phyloP scores from a whole-genome alignment of 2,329 filamentous ascomycete genomes.

The Anthostomella pinea region DNA sequence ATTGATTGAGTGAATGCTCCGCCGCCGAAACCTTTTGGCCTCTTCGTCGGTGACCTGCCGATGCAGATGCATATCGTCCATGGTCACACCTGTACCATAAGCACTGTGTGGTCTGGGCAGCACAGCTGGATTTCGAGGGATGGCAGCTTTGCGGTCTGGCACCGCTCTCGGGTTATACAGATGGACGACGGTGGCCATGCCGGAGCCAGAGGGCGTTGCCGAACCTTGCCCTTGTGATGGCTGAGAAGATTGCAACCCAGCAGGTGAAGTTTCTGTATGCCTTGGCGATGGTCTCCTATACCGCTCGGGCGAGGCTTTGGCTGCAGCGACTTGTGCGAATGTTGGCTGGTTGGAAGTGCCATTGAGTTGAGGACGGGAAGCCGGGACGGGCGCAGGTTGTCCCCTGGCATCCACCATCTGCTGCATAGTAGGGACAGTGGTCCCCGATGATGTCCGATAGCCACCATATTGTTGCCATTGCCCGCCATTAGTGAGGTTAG shows the following conservation, averaged over 20 bases:
- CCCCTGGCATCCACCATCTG: slow-evolving; percentile 39
- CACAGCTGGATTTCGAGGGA: slow-evolving; percentile 31
- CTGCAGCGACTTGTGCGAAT: slow-evolving; percentile 54
- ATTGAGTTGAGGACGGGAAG: slow-evolving; percentile 43
- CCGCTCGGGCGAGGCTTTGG: slow-evolving; percentile 74
- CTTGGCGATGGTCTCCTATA: slow-evolving; percentile 69
- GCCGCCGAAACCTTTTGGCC: slow-evolving; percentile 73
- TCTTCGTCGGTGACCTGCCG: slow-evolving; percentile 60
- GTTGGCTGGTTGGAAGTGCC: slow-evolving; percentile 44
- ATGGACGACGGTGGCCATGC: slow-evolving; percentile 54
- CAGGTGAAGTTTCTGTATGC: slow-evolving; percentile 47
- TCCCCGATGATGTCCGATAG: slow-evolving; percentile 47
- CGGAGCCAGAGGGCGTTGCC: slow-evolving; percentile 47
- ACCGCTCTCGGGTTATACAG: slow-evolving; percentile 47
- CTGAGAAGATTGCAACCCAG: slow-evolving; percentile 29
- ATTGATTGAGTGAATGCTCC: slow-evolving; percentile 72
- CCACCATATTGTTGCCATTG: slow-evolving; percentile 50
- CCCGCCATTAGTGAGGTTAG: slow-evolving; percentile 55
- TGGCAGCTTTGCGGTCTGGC: slow-evolving; percentile 34
- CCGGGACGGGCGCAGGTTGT: slow-evolving; percentile 38
- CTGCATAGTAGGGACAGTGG: slow-evolving; percentile 40
- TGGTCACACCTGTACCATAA: slow-evolving; percentile 49
- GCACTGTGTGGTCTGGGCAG: slow-evolving; percentile 51
- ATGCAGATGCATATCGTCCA: slow-evolving; percentile 68
- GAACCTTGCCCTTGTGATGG: slow-evolving; percentile 38